Percentiles rank a stretch among this genome's conserved stretches.
These are phyloP conservation scores for Sabuloglossum arenarium DNA, from an alignment of 495 filamentous ascomycete genomes.

Conservation along the genomic window DNA sequence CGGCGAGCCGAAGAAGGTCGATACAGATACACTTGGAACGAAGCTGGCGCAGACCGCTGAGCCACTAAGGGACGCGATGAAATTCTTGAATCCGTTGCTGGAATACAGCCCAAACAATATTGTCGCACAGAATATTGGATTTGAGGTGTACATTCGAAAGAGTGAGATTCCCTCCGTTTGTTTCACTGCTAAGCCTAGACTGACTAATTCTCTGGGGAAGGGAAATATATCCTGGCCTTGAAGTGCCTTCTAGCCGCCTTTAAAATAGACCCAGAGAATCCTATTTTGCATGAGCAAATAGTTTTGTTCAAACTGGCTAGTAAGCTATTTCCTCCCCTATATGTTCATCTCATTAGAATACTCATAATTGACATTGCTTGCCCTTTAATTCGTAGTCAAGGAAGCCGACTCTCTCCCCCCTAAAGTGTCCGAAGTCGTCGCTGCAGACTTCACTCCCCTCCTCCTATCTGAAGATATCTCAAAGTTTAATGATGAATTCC, in stretches of 20 bases:
- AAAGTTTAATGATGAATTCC: constrained; percentile 47
- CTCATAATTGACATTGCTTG: neutral
- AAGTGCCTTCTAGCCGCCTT: constrained; percentile 61
- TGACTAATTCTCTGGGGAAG: constrained; percentile 20
- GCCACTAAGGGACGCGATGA: constrained; percentile 68
- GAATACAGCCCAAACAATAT: constrained; percentile 67
- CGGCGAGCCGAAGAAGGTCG: constrained; percentile 49
- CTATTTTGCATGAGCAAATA: constrained; percentile 59
- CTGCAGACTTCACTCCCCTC: neutral
- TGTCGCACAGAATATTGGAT: constrained; percentile 63
- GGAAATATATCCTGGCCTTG: constrained; percentile 64
- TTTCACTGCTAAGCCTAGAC: neutral
- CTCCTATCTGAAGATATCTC: constrained; percentile 16
- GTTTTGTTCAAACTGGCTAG: constrained; percentile 42
- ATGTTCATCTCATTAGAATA: neutral
- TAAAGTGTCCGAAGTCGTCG: neutral
- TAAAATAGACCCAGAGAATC: constrained; percentile 44
- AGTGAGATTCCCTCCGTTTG: constrained; percentile 28
- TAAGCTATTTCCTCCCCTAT: constrained; percentile 8
- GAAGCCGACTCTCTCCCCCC: neutral
- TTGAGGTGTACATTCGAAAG: constrained; percentile 68
- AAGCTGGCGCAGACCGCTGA: constrained; percentile 59
- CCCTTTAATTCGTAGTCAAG: neutral
- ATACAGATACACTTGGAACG: constrained; percentile 65
- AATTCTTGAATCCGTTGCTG: constrained; percentile 62